Percentiles rank a stretch among this genome's conserved stretches.
phyloP scores from a whole-genome alignment of 352 stramenopile species.

The Phytophthora podocarpi region DNA sequence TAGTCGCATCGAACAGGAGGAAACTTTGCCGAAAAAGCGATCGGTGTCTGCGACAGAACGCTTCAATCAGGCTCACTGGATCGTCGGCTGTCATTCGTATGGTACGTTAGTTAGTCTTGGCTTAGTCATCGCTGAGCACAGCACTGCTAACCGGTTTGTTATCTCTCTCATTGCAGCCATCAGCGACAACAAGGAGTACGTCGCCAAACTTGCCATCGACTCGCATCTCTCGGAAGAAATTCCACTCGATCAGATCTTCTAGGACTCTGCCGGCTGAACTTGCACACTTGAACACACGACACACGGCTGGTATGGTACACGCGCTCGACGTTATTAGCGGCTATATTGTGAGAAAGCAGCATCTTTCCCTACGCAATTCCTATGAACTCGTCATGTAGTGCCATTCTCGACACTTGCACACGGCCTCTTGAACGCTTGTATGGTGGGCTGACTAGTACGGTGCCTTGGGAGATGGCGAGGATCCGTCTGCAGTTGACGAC shows the following conservation, averaged over 20 bases:
- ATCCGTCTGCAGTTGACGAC: slow-evolving; percentile 65
- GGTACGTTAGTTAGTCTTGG: slow-evolving; percentile 36
- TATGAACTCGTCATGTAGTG: slow-evolving; percentile 4
- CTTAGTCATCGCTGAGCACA: neutral
- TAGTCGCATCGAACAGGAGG: slow-evolving; percentile 25
- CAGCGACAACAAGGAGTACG: slow-evolving; percentile 84
- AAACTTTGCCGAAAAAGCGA: slow-evolving; percentile 20
- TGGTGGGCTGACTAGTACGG: slow-evolving; percentile 21
- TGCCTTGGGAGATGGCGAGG: slow-evolving; percentile 47
- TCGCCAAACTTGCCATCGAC: slow-evolving; percentile 77
- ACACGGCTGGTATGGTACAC: slow-evolving; percentile 35
- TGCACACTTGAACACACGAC: neutral
- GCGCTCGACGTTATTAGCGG: slow-evolving; percentile 24
- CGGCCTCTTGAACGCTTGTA: slow-evolving; percentile 3
- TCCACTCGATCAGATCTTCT: slow-evolving; percentile 71
- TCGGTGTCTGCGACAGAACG: slow-evolving; percentile 52
- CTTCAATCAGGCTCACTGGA: slow-evolving; percentile 59
- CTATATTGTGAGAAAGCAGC: slow-evolving; percentile 22
- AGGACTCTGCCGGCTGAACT: slow-evolving; percentile 7
- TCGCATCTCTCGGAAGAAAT: slow-evolving; percentile 70
- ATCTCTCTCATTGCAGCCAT: slow-evolving; percentile 46
- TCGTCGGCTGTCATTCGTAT: slow-evolving; percentile 77
- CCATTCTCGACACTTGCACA: slow-evolving; percentile 3
- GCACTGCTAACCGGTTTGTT: neutral
- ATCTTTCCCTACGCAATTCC: slow-evolving; percentile 18